Evolutionary conservation across 345 rosid species (phyloP), one percentile per base, ranked within the genome.

Genomic region (Citrus maxima): DNA sequence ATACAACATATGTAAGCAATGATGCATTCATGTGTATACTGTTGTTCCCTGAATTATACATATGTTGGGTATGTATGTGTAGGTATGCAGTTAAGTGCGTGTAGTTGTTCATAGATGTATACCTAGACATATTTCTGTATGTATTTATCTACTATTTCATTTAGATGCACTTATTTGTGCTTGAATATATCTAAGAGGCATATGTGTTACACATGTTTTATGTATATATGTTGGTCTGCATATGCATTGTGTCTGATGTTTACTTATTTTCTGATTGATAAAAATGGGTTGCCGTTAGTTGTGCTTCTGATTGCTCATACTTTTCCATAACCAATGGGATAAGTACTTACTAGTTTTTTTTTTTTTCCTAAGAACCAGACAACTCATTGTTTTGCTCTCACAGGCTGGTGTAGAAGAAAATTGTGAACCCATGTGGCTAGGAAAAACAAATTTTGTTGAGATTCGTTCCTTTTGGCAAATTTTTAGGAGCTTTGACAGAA

Each of bases 401-500:
- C 86, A 95, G 98, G 88, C n/a, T 72, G 4, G 79, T 40, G 25
- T 34, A 51, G 91, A 86, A 78, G 89, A 87, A 79, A 84, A 64
- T 59, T 79, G 18, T 25, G 83, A 87, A 81, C 72, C 72, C 82
- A 90, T 82, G 76, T 93, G 99, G 99, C 74, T 91, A 55, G 98
- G 98, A 78, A 93, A 95, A 90, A 90, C 92, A 77, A 92, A 95
- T 81, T 95, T 92, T 88, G 95, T 91, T 66, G 99, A 95, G 91
- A 89, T 84, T 54, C 99, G 92, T 77, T 92, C 99, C 30, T 91
- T 95, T 82, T 95, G 98, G 99, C 99, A 95, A 81, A 89, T 95
- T 78, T 95, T 92, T 82, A 85, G 99, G 84, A 93, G 99, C 89
- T 95, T 95, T 86, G 98, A 92, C 80, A 88, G 99, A 85, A 91